A percentile compares a stretch with the other conserved stretches of the same genome.
These are phyloP conservation scores for Monosporascus sp. DNA, from an alignment of 2,329 filamentous ascomycete species.

Conservation along the genomic window DNA sequence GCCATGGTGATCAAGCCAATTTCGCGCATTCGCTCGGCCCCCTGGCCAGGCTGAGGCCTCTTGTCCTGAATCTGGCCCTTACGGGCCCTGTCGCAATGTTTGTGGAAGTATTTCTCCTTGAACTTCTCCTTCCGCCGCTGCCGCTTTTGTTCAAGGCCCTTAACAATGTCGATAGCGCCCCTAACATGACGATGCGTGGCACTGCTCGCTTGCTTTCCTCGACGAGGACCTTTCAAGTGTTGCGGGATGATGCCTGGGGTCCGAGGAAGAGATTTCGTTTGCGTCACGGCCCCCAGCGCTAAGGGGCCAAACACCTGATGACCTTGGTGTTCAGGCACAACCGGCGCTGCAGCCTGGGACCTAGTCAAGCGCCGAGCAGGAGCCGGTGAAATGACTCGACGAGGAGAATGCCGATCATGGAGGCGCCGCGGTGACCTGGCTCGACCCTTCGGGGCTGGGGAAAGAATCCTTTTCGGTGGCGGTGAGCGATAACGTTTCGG, in stretches of 20 bases:
- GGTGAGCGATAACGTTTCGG: slow-evolving; percentile 58
- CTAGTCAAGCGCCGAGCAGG: slow-evolving; percentile 44
- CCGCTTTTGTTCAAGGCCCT: slow-evolving; percentile 90
- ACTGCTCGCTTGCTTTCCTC: slow-evolving; percentile 25
- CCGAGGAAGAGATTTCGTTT: slow-evolving; percentile 83
- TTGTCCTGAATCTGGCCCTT: slow-evolving; percentile 59
- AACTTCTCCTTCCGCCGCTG: slow-evolving; percentile 91
- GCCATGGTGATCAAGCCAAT: slow-evolving; percentile 84
- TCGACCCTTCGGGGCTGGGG: slow-evolving; percentile 45
- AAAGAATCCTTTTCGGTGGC: slow-evolving; percentile 41
- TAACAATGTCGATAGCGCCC: slow-evolving; percentile 96
- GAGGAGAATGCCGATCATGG: slow-evolving; percentile 65
- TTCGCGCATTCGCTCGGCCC: slow-evolving; percentile 88
- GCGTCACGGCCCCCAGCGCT: slow-evolving; percentile 60
- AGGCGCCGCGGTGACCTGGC: slow-evolving; percentile 53
- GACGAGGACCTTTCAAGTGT: slow-evolving; percentile 37
- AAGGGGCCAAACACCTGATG: slow-evolving; percentile 38
- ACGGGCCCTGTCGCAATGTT: slow-evolving; percentile 77
- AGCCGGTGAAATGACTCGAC: slow-evolving; percentile 64
- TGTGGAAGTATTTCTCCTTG: slow-evolving; percentile 64
- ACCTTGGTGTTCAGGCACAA: slow-evolving; percentile 18
- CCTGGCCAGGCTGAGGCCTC: slow-evolving; percentile 73
- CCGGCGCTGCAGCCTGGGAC: slow-evolving; percentile 35
- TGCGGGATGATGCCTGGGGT: slow-evolving; percentile 65
- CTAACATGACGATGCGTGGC: slow-evolving; percentile 62